Percentiles rank a stretch among this genome's conserved stretches.
Evolutionary conservation across 2,329 filamentous ascomycete species (phyloP).

Genomic region (Tolypocladium paradoxum): DNA sequence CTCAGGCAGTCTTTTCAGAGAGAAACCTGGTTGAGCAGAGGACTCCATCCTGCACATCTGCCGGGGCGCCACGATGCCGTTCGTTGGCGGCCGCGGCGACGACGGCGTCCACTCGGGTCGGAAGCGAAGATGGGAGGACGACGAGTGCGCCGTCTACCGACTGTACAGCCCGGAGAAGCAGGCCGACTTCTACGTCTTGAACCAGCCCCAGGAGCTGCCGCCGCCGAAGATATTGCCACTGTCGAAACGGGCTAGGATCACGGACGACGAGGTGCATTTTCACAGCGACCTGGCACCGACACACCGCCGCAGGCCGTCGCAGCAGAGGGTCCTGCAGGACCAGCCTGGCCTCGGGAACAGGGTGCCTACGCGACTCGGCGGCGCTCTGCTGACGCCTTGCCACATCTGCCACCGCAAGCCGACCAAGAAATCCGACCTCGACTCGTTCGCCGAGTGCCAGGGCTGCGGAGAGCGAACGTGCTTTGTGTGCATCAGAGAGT

Average conservation of each 20-base stretch:
- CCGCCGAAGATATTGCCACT: slow-evolving; percentile 20
- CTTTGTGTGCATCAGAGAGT: slow-evolving; percentile 58
- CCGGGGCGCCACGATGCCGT: slow-evolving; percentile 17
- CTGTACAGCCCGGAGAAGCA: slow-evolving; percentile 14
- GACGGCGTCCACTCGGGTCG: slow-evolving; percentile 18
- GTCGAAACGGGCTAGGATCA: slow-evolving; percentile 19
- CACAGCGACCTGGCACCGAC: slow-evolving; percentile 6
- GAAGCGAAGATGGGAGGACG: slow-evolving; percentile 23
- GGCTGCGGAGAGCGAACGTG: slow-evolving; percentile 53
- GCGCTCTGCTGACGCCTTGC: slow-evolving; percentile 39
- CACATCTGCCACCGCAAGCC: slow-evolving; percentile 59
- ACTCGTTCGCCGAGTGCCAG: slow-evolving; percentile 54
- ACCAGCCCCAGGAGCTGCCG: slow-evolving; percentile 12
- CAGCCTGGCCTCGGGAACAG: slow-evolving; percentile 8
- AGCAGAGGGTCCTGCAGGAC: slow-evolving; percentile 11
- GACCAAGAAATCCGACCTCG: slow-evolving; percentile 53
- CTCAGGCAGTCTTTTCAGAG: not conserved
- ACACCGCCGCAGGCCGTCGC: slow-evolving; percentile 16
- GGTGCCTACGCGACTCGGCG: slow-evolving; percentile 4
- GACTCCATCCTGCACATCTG: not conserved
- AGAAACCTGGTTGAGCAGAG: not conserved
- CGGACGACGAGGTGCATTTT: slow-evolving; percentile 11
- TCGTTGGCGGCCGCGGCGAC: slow-evolving; percentile 14
- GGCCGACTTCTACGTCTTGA: slow-evolving; percentile 15
- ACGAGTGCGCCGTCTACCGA: slow-evolving; percentile 14